phyloP scores from a whole-genome alignment of 257 asterid species.

The Primulina huaijiensis region DNA sequence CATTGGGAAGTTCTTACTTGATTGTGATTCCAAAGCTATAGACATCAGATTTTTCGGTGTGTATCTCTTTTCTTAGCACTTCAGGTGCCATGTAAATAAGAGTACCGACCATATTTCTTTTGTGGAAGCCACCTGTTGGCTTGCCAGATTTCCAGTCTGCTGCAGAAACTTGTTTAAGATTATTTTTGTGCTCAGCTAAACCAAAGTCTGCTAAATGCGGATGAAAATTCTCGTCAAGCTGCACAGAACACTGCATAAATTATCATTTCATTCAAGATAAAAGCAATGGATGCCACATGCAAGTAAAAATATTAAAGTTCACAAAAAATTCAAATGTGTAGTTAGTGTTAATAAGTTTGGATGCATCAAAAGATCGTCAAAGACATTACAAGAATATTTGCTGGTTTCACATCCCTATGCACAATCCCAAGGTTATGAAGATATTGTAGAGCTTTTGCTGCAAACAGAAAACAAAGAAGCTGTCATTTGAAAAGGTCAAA shows the following conservation, averaged over 20 bases:
- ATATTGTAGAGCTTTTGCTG: conserved; percentile 85
- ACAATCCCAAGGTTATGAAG: conserved; percentile 90
- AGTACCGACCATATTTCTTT: conserved; percentile 93
- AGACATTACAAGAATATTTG: conserved; percentile 89
- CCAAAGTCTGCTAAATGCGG: conserved; percentile 92
- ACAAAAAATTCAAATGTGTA: conserved; percentile 18
- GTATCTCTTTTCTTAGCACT: conserved; percentile 76
- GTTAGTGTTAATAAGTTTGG: conserved; percentile 12
- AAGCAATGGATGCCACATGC: conserved; percentile 1
- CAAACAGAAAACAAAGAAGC: conserved; percentile 34
- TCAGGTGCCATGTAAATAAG: conserved; percentile 99
- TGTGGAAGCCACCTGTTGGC: conserved; percentile 99
- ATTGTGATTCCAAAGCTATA: conserved; percentile 85
- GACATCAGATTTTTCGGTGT: conserved; percentile 92
- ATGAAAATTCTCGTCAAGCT: conserved; percentile 63
- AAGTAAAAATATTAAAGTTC: not conserved
- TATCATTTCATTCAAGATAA: conserved; percentile 23
- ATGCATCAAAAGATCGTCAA: conserved; percentile 23
- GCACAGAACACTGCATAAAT: conserved; percentile 31
- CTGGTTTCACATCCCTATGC: conserved; percentile 97
- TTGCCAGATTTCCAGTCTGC: conserved; percentile 82
- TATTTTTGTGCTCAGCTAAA: conserved; percentile 72
- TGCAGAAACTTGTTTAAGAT: conserved; percentile 66
- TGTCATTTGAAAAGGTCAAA: not conserved
- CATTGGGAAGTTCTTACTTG: conserved; percentile 55